Evolutionary conservation across 768 basidiomycete genomes (phyloP), one percentile per base, ranked within the genome.

Genomic region (Lentinula edodes): DNA sequence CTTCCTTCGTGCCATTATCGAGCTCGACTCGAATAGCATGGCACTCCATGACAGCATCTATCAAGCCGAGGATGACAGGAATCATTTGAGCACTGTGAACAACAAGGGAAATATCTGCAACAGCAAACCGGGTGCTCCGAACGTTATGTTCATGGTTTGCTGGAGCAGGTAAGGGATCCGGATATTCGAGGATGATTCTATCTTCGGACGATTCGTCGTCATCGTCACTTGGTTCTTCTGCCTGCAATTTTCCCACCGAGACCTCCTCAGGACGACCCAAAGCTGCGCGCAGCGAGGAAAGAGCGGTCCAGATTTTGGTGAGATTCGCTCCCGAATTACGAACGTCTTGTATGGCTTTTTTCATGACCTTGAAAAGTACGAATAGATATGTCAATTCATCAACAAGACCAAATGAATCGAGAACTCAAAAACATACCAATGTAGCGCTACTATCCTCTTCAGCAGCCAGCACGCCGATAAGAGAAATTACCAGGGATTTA

Each of bases 91-190:
- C 79, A 0, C 88, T 75, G 18, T 67, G 69, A 4, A 74, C 70
- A 66, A 78, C 79, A 63, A 62, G 73, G 61, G 70, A 75, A 61
- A 59, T 61, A 41, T 61, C 72, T 20, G 69, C 68, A 15, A 73
- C 69, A 41, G 54, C 63, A 42, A 74, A 74, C 4, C 75, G 74
- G 58, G 72, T 75, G 48, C 77, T 81, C 51, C 88, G 83, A 18
- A 84, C 84, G 52, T 72, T 76, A 39, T 28, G 28, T 28, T 28
- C 28, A 3, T 78, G 76, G 16, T 75, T 65, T 7, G 75, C 74
- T 18, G 74, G 66, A 15, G 86, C 81, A 16, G 83, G 80, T n/a
- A 84, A 83, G 3, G 89, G 88, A 63, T 89, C 83, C 0, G 85
- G 82, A 66, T 86, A 82, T 18, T 60, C 59, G 9, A 60, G 23